These are phyloP conservation scores for Parathielavia hyrcaniae DNA, from an alignment of 495 filamentous ascomycete species.

Conservation along the genomic window DNA sequence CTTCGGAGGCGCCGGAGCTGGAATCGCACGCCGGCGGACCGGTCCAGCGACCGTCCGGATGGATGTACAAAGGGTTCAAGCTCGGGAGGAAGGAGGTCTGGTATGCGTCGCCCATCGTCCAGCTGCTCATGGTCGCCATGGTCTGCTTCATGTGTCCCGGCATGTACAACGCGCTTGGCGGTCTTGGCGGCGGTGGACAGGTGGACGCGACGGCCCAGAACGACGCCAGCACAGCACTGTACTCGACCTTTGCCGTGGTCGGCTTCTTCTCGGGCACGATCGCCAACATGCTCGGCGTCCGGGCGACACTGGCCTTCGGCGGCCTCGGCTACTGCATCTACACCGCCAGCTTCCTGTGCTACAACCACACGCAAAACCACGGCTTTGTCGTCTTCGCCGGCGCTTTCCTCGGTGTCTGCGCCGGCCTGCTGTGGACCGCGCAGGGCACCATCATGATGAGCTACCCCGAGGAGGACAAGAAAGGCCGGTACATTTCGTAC, in stretches of 20 bases:
- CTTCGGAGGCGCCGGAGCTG: slow-evolving; percentile 9
- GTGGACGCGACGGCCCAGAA: slow-evolving; percentile 56
- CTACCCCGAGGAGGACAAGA: slow-evolving; percentile 73
- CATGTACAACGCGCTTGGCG: slow-evolving; percentile 73
- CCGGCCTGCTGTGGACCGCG: slow-evolving; percentile 82
- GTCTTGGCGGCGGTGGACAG: slow-evolving; percentile 71
- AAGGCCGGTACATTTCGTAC: slow-evolving; percentile 81
- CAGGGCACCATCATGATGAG: slow-evolving; percentile 96
- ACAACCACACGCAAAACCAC: slow-evolving; percentile 70
- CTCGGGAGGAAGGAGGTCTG: slow-evolving; percentile 53
- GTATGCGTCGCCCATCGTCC: slow-evolving; percentile 70
- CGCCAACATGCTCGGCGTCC: slow-evolving; percentile 69
- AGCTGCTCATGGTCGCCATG: slow-evolving; percentile 69
- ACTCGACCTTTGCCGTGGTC: slow-evolving; percentile 78
- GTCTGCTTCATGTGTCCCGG: slow-evolving; percentile 89
- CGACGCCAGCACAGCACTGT: slow-evolving; percentile 65
- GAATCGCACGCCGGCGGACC: background rate
- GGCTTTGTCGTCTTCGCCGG: slow-evolving; percentile 76
- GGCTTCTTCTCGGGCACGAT: slow-evolving; percentile 82
- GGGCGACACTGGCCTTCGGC: slow-evolving; percentile 65
- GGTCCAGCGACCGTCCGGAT: slow-evolving; percentile 41
- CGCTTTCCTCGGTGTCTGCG: slow-evolving; percentile 68
- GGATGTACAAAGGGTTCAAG: slow-evolving; percentile 64
- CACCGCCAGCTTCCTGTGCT: slow-evolving; percentile 67
- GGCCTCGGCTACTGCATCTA: slow-evolving; percentile 86